A percentile compares a stretch with the other conserved stretches of the same genome.
phyloP scores from a whole-genome alignment of 2,329 filamentous ascomycete genomes.

The Botrytis fabae region DNA sequence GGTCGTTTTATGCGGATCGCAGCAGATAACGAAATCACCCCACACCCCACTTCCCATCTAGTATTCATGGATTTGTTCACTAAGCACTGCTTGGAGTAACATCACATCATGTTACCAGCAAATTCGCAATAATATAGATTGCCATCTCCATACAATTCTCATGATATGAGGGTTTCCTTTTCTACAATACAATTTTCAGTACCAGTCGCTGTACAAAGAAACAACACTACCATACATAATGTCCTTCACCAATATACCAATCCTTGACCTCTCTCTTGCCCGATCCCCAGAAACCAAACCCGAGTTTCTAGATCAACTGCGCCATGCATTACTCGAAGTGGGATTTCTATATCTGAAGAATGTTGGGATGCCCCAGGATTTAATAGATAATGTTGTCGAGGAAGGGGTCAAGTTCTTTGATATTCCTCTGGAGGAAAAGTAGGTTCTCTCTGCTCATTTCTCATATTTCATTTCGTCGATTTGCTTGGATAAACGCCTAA shows the following conservation, averaged over 20 bases:
- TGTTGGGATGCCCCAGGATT: slow-evolving; percentile 65
- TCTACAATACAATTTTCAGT: neutral
- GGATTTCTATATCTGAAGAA: slow-evolving; percentile 86
- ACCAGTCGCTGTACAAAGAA: neutral
- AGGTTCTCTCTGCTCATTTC: neutral
- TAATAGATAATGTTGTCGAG: slow-evolving; percentile 64
- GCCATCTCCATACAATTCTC: too few species aligned
- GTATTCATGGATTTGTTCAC: neutral
- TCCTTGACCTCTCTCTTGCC: slow-evolving; percentile 72
- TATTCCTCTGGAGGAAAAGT: slow-evolving; percentile 74
- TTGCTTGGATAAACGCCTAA: neutral
- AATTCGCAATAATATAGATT: neutral
- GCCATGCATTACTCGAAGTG: slow-evolving; percentile 78
- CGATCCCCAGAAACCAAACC: slow-evolving; percentile 66
- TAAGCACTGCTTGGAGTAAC: slow-evolving; percentile 2
- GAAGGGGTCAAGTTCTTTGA: slow-evolving; percentile 76
- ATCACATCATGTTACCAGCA: slow-evolving; percentile 5
- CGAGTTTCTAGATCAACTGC: slow-evolving; percentile 68
- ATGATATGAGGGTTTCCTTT: neutral
- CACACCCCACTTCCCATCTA: slow-evolving; percentile 17
- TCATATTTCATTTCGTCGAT: neutral
- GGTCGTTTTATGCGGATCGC: neutral
- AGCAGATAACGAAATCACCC: slow-evolving; percentile 18
- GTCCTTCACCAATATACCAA: slow-evolving; percentile 70
- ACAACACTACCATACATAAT: slow-evolving; percentile 28